Base-by-base conservation (phyloP, 2,329 filamentous ascomycete species). In the Verticillium albo-atrum region DNA sequence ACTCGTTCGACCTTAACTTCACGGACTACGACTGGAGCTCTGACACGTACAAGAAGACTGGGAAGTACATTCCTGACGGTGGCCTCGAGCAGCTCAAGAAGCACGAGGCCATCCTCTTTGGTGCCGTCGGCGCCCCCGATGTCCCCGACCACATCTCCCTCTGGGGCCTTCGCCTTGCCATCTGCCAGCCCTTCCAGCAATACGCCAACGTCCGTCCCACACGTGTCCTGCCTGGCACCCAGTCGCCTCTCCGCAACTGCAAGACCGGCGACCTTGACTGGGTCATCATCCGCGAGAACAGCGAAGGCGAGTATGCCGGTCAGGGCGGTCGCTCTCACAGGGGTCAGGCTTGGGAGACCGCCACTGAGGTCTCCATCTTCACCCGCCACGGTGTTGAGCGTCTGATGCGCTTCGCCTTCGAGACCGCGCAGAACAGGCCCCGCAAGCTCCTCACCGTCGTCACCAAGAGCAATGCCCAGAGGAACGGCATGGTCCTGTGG, bases 401-500 rank as follows among this genome's bases (percentile, higher is more conserved):
- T 12, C 77, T 88, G 14, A 82, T 89, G 66, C 79, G 84, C 1
- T 88, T 88, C 60, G 84, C 85, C 0, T 89, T 88, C 63, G 82
- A 88, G 69, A 80, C 78, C 4, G 86, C 86, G 0, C 79, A 77
- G 62, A 79, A 76, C 64, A 73, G 86, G 3, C 82, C 82, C 0
- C 76, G 81, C 47, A 87, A 85, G 72, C 73, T 80, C 12, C 66
- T 89, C 34, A 88, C 85, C 0, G 80, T 88, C 1, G 86, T 88
- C 3, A 87, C 85, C 0, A 89, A 89, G 73, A 85, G 82, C 52
- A 89, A 89, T 67, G 85, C 85, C 0, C 85, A 87, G 70, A 76
- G 85, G 0, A 87, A 88, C 58, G 85, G 86, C 0, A 87, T 89
- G 85, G 86, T 89, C 1, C 78, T 89, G 60, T 89, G 86, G 86